phyloP scores from a whole-genome alignment of 1,284 basidiomycete genomes.

The Phenoliferia sp. region DNA sequence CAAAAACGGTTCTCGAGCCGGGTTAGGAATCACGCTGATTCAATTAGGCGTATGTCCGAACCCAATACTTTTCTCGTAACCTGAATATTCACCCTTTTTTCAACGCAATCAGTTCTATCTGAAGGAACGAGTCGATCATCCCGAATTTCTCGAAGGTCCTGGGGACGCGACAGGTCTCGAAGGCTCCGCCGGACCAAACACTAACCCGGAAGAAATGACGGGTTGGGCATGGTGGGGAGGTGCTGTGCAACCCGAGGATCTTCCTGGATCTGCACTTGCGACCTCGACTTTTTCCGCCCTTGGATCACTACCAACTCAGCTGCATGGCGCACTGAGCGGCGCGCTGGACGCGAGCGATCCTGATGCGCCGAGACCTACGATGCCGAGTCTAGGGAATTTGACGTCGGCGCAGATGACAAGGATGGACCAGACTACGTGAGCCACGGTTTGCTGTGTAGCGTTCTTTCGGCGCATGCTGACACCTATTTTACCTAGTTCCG shows the following conservation, averaged over 20 bases:
- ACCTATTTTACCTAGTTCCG: not conserved
- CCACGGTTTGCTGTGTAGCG: constrained; percentile 28
- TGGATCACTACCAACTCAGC: constrained; percentile 25
- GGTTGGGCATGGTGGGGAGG: constrained; percentile 32
- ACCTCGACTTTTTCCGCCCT: constrained; percentile 10
- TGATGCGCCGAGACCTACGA: not conserved
- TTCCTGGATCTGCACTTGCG: not conserved
- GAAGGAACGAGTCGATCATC: constrained; percentile 26
- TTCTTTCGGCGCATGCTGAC: constrained; percentile 23
- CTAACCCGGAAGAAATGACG: not conserved
- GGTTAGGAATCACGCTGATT: constrained; percentile 89
- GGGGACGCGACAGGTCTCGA: constrained; percentile 23
- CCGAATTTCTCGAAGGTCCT: not conserved
- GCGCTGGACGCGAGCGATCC: constrained; percentile 22
- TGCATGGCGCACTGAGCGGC: constrained; percentile 1
- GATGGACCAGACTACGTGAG: constrained; percentile 22
- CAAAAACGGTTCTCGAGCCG: constrained; percentile 88
- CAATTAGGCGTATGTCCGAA: constrained; percentile 46
- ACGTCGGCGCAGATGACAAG: constrained; percentile 8
- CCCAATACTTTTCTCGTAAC: not conserved
- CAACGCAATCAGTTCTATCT: constrained; percentile 25
- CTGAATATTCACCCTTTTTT: not conserved
- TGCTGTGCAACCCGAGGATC: not conserved
- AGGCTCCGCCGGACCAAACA: constrained; percentile 13
- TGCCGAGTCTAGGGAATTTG: constrained; percentile 21